Evolutionary conservation across 2,329 filamentous ascomycete species (phyloP), one percentile per base, ranked within the genome.

Genomic region (Diaporthe australafricana): DNA sequence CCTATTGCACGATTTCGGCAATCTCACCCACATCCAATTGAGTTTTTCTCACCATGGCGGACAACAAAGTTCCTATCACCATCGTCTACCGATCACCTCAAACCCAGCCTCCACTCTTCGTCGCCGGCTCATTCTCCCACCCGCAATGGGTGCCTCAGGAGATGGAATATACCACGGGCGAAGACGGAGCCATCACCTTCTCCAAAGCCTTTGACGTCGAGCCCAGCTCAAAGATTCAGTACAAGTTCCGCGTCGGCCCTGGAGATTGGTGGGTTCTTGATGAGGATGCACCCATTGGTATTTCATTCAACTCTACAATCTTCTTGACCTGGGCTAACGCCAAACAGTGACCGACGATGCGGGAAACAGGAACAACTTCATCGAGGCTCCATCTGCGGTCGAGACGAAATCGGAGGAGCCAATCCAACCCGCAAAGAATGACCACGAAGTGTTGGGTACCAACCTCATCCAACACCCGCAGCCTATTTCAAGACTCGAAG

Each of bases 181-280:
- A 85, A 5, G 82, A 87, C 45, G 88, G 87, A n/a, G 84, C 91
- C 68, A 82, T 89, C 71, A 78, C 86, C 16, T 95, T 93, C 78
- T 84, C 81, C 53, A 89, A 89, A 71, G 81, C 85, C 1, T 84
- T 94, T 55, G 79, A 85, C 45, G 84, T 88, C 9, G 83, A 88
- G 22, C 83, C 87, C 27, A 88, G 87, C 27, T 86, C 88, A 57
- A 87, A 89, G 71, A 89, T 94, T 75, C 90, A 93, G 77, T 95
- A 94, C 86, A 95, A 94, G 81, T 92, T 95, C 76, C 88, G 91
- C 38, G 83, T 93, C 45, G 92, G 92, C 12, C 79, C 85, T 25
- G 89, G 89, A 60, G 88, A 93, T 74, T 93, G 90, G 89, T 94
- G 92, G 92, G 84, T 90, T 30, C 80, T 93, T 56, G 89, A 94